Evolutionary conservation across 1,139 yeast genomes (phyloP).

Genomic region (Pichia sp.): DNA sequence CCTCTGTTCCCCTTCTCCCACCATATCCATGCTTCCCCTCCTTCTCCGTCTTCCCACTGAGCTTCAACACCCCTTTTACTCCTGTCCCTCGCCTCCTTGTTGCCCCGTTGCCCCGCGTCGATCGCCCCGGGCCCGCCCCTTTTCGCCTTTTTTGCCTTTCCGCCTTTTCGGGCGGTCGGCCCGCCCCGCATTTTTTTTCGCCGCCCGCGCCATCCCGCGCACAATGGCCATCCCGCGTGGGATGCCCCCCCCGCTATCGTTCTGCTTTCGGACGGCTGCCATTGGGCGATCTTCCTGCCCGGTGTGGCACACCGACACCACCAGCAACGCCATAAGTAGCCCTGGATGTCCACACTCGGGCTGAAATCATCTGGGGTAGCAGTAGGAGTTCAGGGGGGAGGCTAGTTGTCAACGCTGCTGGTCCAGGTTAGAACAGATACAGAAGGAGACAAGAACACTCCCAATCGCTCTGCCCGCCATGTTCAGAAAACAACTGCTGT

Average conservation of each 20-base stretch:
- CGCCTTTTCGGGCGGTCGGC: too few species aligned
- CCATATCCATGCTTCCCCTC: background rate
- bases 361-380: too few species aligned
- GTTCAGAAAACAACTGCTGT: background rate
- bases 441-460: too few species aligned
- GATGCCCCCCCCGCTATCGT: background rate
- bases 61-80: background rate
- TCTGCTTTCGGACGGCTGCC: background rate
- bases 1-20: background rate
- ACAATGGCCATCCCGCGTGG: background rate
- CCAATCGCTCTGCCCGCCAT: too few species aligned
- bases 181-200: too few species aligned
- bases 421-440: too few species aligned
- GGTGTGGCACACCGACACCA: background rate
- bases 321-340: background rate
- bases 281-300: background rate
- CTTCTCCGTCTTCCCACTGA: background rate
- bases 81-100: background rate
- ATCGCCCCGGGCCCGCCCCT: background rate
- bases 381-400: too few species aligned
- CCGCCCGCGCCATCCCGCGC: background rate
- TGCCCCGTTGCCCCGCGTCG: background rate
- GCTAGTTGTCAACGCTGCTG: too few species aligned
- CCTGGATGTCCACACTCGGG: background rate
- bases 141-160: too few species aligned